Percentiles rank a stretch among this genome's conserved stretches.
Conservation (phyloP, 2,329 filamentous ascomycete genomes). For the Penicillium nordicum region DNA sequence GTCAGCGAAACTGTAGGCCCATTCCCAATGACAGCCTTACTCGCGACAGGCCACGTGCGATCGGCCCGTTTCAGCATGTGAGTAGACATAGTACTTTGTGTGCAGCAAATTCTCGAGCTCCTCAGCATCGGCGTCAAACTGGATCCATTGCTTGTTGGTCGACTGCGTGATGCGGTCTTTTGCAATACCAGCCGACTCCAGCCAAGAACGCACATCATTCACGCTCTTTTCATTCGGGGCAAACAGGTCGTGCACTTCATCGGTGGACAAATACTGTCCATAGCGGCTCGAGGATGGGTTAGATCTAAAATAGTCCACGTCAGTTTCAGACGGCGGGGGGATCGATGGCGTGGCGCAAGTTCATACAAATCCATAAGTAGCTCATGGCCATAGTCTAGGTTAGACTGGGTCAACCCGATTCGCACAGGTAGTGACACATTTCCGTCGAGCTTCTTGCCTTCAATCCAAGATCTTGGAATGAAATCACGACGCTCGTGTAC, state of each 20-base stretch:
- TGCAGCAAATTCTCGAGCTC: conserved; percentile 40
- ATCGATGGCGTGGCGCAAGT: neutral
- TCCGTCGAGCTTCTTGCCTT: conserved; percentile 22
- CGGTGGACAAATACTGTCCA: conserved; percentile 31
- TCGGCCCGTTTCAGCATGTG: conserved; percentile 30
- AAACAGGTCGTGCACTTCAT: conserved; percentile 37
- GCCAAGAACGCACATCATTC: conserved; percentile 29
- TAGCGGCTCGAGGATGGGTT: conserved; percentile 38
- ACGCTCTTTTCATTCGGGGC: conserved; percentile 31
- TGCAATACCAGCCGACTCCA: conserved; percentile 27
- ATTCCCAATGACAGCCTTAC: conserved; percentile 24
- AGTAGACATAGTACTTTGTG: conserved; percentile 41
- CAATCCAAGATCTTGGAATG: conserved; percentile 27
- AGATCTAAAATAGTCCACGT: conserved; percentile 23
- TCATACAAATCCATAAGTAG: conserved; percentile 34
- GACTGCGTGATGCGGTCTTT: conserved; percentile 27
- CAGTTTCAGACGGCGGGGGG: neutral
- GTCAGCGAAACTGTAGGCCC: conserved; percentile 1
- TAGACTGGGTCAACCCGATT: conserved; percentile 29
- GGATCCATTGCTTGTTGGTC: conserved; percentile 39
- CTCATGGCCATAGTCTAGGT: conserved; percentile 28
- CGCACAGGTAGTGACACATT: conserved; percentile 25
- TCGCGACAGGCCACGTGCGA: conserved; percentile 40
- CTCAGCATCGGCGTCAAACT: conserved; percentile 38
- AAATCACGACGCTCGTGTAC: conserved; percentile 33